phyloP scores from a whole-genome alignment of 805 yeast genomes.

The Starmerella gropengiesseri region DNA sequence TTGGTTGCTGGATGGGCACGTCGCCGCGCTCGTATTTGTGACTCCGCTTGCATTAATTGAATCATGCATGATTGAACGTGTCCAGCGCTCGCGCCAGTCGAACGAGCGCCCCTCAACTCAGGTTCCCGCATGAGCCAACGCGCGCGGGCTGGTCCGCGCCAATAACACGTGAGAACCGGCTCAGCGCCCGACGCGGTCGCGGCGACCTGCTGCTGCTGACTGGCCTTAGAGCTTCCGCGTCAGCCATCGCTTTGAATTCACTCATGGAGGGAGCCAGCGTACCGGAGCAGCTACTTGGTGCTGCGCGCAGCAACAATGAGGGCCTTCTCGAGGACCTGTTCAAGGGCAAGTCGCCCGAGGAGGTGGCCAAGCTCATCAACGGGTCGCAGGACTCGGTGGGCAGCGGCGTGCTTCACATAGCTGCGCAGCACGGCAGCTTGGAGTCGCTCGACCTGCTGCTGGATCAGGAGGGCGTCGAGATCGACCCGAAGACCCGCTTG shows the following conservation, averaged over 20 bases:
- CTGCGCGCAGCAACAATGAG: slow-evolving; percentile 77
- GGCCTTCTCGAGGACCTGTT: slow-evolving; percentile 57
- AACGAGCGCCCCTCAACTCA: no score
- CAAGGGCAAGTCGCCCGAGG: slow-evolving; percentile 27
- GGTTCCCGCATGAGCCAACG: no score
- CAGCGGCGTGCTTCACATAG: slow-evolving; percentile 70
- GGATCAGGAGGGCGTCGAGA: slow-evolving; percentile 83
- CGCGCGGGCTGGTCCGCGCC: no score
- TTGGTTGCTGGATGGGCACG: no score
- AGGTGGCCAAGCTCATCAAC: slow-evolving; percentile 48
- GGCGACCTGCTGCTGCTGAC: neutral
- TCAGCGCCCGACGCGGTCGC: neutral
- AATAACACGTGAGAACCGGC: no score
- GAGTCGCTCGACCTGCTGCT: slow-evolving; percentile 72
- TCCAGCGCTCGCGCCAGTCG: no score
- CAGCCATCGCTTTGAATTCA: no score
- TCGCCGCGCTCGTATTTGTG: no score
- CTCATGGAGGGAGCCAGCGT: slow-evolving; percentile 58
- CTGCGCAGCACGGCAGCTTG: slow-evolving; percentile 69
- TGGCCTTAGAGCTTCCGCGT: neutral
- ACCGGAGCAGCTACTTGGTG: slow-evolving; percentile 71
- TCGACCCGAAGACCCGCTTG: slow-evolving; percentile 62
- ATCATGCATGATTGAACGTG: no score
- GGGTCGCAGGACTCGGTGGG: slow-evolving; percentile 63
- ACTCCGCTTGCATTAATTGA: no score